Evolutionary conservation across 768 basidiomycete genomes (phyloP).

Genomic region (Lactarius evosmus): DNA sequence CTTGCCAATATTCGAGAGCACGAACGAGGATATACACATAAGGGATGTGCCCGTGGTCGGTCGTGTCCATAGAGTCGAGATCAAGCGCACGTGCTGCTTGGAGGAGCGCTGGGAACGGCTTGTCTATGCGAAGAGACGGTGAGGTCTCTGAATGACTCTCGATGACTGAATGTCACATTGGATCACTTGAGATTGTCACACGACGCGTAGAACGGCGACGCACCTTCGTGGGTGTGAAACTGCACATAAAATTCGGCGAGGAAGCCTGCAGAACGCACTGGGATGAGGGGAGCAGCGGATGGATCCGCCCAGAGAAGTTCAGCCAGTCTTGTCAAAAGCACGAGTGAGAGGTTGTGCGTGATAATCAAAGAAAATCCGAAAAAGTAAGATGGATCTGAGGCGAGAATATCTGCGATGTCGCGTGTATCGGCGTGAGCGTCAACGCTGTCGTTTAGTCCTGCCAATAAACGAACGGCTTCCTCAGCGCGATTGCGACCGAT

Average conservation of each 20-base stretch:
- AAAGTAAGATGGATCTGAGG: conserved; percentile 51
- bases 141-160: conserved; percentile 80
- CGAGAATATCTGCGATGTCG: conserved; percentile 56
- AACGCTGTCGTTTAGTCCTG: conserved; percentile 88
- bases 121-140: conserved; percentile 80
- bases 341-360: conserved; percentile 70
- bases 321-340: conserved; percentile 56
- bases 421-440: conserved; percentile 60
- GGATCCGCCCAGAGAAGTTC: conserved; percentile 63
- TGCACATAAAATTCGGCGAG: conserved; percentile 87
- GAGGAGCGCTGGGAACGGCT: conserved; percentile 80
- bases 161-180: conserved; percentile 54
- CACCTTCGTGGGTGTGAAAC: conserved; percentile 82
- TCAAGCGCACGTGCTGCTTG: conserved; percentile 70
- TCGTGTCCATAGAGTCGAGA: conserved; percentile 76
- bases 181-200: background rate
- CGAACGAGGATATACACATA: conserved; percentile 87
- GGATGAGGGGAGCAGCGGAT: conserved; percentile 64
- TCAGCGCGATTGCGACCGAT: conserved; percentile 76
- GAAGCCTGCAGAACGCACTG: conserved; percentile 85
- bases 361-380: conserved; percentile 75
- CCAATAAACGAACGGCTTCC: conserved; percentile 72
- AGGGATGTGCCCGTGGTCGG: conserved; percentile 87
- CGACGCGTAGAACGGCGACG: conserved; percentile 31
- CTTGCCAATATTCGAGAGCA: conserved; percentile 80